Evolutionary conservation across 108 stramenopile species (phyloP), one percentile per base, ranked within the genome.

Genomic region (Nannochloropsis salina): DNA sequence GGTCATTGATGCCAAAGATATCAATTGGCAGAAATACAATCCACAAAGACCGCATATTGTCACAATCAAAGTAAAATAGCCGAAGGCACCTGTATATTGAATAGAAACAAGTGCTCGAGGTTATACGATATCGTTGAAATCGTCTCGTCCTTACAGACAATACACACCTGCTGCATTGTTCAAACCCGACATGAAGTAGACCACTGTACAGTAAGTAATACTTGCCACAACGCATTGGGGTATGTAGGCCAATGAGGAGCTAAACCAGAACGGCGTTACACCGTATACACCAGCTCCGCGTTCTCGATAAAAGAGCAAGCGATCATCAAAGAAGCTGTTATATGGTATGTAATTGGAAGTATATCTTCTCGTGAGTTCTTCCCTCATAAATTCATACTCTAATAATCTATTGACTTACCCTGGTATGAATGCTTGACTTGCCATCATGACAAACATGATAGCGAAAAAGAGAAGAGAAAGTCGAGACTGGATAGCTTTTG

Each of bases 231-330:
- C 61, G 42, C 84, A 42, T 20, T 88, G 51, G 5, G 89, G 89
- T 11, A 90, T 79, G 44, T 90, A 87, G 10, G 42, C 42, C 61
- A 45, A 1, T 31, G 51, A 86, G 80, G 74, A 61, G 81, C 79
- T 15, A 18, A 86, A 84, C 90, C 90, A 90, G 87, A 89, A 90
- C 81, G 87, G 44, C 45, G 86, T 43, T 44, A 87, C 40, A 10
- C 90, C 90, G 89, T 90, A 90, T 44, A 85, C 89, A 10, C 86
- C 84, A 31, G 89, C 86, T 22, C 89, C 89, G 15, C 90, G 87
- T 41, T 90, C 90, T n/a, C 89, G 89, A 87, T 90, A 90, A 89
- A 90, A 90, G 41, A 90, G 84, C 47, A 90, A 83, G 8, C 90
- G 42, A 21, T 21, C 41, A 41, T 41, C 42, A 41, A 31, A 8